A percentile compares a stretch with the other conserved stretches of the same genome.
Conservation (phyloP, 2,329 filamentous ascomycete species). For the Fusarium sp. region DNA sequence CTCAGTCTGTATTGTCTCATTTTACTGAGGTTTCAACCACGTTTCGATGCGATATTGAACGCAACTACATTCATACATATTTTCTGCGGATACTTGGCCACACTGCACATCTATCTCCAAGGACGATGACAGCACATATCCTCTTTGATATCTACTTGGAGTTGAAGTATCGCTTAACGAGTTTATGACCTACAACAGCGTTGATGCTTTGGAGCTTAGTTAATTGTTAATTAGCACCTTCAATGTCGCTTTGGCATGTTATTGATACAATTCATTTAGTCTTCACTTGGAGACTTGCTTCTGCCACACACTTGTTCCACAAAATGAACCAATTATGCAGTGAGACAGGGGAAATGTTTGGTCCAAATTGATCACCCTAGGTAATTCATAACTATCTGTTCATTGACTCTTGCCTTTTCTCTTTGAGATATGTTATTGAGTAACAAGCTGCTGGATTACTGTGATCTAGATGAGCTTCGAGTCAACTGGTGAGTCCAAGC, state of each 20-base stretch:
- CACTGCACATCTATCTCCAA: neutral
- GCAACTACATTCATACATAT: neutral
- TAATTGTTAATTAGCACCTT: rapidly evolving
- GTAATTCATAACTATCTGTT: rapidly evolving
- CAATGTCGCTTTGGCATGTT: no score
- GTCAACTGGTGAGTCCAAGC: no score
- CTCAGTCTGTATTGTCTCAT: neutral
- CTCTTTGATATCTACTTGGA: no score
- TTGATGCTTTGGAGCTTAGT: neutral
- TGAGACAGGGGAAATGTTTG: neutral
- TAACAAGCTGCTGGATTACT: neutral
- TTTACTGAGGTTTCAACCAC: rapidly evolving
- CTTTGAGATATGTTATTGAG: neutral
- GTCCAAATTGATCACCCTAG: no score
- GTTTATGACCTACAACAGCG: neutral
- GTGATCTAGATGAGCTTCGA: no score
- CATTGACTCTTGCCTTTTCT: neutral
- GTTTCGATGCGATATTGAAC: rapidly evolving
- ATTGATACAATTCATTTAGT: neutral
- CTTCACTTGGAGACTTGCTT: neutral
- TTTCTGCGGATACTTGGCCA: no score
- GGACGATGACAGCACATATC: rapidly evolving
- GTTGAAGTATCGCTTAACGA: rapidly evolving
- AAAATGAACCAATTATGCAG: rapidly evolving
- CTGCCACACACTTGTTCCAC: no score